Conservation (phyloP, 345 rosid species). For the Populus simonii region DNA sequence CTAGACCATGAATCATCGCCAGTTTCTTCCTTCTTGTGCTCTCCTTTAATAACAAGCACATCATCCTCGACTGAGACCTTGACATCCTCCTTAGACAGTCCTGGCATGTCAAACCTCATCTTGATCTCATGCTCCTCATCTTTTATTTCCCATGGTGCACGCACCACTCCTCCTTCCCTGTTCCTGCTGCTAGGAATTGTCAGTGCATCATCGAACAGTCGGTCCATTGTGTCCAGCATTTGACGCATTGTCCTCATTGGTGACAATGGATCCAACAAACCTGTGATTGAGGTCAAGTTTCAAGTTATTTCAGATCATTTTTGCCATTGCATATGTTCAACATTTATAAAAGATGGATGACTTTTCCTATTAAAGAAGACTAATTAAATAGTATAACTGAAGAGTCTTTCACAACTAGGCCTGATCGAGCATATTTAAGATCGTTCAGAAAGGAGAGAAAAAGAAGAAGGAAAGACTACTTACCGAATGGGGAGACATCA, state of each 20-base stretch:
- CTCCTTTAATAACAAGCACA: conserved; percentile 58
- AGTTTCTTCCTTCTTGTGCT: conserved; percentile 34
- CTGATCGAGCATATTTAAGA: too few relatives aligned
- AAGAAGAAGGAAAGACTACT: neutral
- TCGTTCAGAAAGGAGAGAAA: too few relatives aligned
- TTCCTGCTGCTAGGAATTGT: conserved; percentile 27
- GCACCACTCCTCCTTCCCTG: conserved; percentile 35
- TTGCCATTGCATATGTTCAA: neutral
- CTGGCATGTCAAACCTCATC: conserved; percentile 89
- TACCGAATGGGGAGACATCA: conserved; percentile 71
- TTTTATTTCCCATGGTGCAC: conserved; percentile 80
- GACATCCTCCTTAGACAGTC: conserved; percentile 71
- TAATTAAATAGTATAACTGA: neutral
- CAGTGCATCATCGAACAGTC: conserved; percentile 56
- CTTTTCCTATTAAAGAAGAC: neutral
- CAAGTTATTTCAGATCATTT: neutral
- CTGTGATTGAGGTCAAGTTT: conserved; percentile 24
- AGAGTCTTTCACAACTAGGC: neutral
- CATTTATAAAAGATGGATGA: neutral
- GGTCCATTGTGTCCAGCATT: conserved; percentile 77
- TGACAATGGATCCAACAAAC: conserved; percentile 56
- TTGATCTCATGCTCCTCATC: conserved; percentile 70
- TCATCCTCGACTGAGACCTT: conserved; percentile 66
- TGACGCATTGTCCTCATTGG: conserved; percentile 82
- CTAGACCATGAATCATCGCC: conserved; percentile 13